Conservation (phyloP, 108 stramenopile species). For the Fragilaria crotonensis region DNA sequence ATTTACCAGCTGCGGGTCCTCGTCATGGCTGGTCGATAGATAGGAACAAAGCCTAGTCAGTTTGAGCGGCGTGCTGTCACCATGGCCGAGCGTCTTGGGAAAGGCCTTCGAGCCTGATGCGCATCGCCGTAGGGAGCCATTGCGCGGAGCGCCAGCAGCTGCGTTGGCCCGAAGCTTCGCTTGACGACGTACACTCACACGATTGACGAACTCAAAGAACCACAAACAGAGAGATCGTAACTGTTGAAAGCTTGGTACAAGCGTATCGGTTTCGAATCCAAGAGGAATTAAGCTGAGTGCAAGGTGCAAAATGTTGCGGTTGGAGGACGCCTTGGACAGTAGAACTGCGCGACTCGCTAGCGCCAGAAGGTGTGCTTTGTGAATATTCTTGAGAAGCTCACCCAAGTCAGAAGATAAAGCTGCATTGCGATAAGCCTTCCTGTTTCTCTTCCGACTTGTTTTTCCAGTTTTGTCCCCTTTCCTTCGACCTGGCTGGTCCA, state of each 20-base stretch:
- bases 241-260: slow-evolving; percentile 2
- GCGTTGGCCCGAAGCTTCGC: slow-evolving; percentile 17
- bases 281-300: slow-evolving; percentile 57
- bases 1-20: slow-evolving; percentile 30
- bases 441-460: slow-evolving; percentile 20
- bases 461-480: slow-evolving; percentile 7
- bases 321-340: slow-evolving; percentile 25
- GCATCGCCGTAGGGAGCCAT: slow-evolving; percentile 2
- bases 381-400: slow-evolving; percentile 27
- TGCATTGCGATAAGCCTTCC: slow-evolving; percentile 23
- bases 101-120: too few relatives aligned
- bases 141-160: slow-evolving; percentile 29
- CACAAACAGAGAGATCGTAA: slow-evolving; percentile 23
- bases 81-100: too few relatives aligned
- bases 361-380: slow-evolving; percentile 44
- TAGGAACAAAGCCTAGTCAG: slow-evolving; percentile 3
- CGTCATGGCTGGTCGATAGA: slow-evolving; percentile 34
- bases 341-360: slow-evolving; percentile 18
- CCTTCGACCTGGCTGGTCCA: background rate
- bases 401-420: slow-evolving; percentile 31
- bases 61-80: too few relatives aligned
- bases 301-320: slow-evolving; percentile 14
- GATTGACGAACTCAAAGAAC: slow-evolving; percentile 49
- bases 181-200: slow-evolving; percentile 23
- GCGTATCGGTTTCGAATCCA: slow-evolving; percentile 7